A percentile compares a stretch with the other conserved stretches of the same genome.
phyloP scores from a whole-genome alignment of 2,329 filamentous ascomycete species.

The Cercospora canescens region DNA sequence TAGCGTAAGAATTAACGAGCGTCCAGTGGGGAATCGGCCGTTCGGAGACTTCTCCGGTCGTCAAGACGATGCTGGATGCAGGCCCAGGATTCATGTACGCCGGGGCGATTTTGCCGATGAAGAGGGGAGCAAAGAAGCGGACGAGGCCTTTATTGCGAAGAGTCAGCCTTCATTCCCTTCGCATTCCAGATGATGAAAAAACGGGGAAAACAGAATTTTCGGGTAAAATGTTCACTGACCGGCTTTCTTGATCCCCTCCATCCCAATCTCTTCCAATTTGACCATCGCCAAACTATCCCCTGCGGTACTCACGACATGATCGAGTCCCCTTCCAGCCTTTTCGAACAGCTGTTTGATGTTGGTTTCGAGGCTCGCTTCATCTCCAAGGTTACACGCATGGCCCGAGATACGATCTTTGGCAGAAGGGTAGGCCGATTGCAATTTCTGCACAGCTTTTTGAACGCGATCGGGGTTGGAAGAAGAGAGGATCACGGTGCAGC shows the following conservation, averaged over 20 bases:
- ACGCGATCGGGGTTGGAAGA: constrained; percentile 57
- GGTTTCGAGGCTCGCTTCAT: constrained; percentile 47
- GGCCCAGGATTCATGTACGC: constrained; percentile 45
- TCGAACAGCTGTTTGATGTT: constrained; percentile 52
- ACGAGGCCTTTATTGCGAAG: constrained; percentile 42
- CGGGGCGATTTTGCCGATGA: constrained; percentile 54
- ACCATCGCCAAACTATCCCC: constrained; percentile 48
- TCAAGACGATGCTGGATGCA: constrained; percentile 56
- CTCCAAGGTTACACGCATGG: constrained; percentile 51
- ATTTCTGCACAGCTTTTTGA: constrained; percentile 45
- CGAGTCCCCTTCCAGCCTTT: constrained; percentile 41
- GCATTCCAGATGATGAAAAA: no score
- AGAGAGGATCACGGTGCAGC: constrained; percentile 60
- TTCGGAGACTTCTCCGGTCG: constrained; percentile 54
- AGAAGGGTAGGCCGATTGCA: constrained; percentile 49
- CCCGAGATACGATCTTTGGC: constrained; percentile 43
- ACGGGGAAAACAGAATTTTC: no score
- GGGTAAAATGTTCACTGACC: no score
- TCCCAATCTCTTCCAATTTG: constrained; percentile 44
- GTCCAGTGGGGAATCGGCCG: constrained; percentile 55
- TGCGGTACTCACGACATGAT: constrained; percentile 61
- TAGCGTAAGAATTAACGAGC: constrained; percentile 50
- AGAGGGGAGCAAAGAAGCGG: constrained; percentile 52
- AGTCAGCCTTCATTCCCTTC: neutral
- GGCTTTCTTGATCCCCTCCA: constrained; percentile 43